Evolutionary conservation across 225 moss, liverwort and hornwort genomes (phyloP).

Genomic region (Pseudisothecium myosuroides): DNA sequence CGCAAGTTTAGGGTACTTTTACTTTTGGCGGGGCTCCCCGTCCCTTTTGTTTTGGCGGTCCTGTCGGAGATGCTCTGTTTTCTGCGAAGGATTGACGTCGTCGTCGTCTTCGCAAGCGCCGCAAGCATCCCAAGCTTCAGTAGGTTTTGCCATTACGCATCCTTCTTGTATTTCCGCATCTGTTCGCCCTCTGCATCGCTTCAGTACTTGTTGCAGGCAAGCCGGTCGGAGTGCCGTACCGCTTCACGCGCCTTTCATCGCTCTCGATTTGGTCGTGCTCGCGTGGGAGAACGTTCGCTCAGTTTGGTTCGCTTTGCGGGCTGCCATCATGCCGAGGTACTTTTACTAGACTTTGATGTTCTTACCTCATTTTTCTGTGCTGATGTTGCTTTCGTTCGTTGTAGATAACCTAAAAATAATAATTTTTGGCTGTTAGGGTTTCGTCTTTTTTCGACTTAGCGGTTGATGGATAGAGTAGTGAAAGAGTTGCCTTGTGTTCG

Average conservation of each 20-base stretch:
- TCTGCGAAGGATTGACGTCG: background rate
- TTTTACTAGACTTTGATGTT: background rate
- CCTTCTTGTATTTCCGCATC: background rate
- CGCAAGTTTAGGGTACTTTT: background rate
- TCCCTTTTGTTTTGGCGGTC: no score
- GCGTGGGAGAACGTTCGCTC: background rate
- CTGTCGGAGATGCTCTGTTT: background rate
- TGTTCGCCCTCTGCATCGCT: background rate
- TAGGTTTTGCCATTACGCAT: background rate
- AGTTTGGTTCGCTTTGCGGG: background rate
- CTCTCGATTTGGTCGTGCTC: background rate
- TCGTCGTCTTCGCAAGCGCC: background rate
- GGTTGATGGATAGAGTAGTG: background rate
- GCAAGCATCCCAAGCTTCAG: background rate
- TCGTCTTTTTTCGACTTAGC: background rate
- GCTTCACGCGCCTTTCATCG: background rate
- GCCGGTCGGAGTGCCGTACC: background rate
- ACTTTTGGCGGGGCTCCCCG: background rate
- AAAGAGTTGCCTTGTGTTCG: background rate
- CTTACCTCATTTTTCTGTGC: background rate
- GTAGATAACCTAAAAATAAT: background rate
- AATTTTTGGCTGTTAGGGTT: background rate
- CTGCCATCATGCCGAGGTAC: constrained; percentile 43
- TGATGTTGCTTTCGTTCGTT: background rate
- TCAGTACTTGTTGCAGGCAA: background rate